Evolutionary conservation across 1,139 yeast species (phyloP), one percentile per base, ranked within the genome.

Genomic region (Suhomyces anneliseae): DNA sequence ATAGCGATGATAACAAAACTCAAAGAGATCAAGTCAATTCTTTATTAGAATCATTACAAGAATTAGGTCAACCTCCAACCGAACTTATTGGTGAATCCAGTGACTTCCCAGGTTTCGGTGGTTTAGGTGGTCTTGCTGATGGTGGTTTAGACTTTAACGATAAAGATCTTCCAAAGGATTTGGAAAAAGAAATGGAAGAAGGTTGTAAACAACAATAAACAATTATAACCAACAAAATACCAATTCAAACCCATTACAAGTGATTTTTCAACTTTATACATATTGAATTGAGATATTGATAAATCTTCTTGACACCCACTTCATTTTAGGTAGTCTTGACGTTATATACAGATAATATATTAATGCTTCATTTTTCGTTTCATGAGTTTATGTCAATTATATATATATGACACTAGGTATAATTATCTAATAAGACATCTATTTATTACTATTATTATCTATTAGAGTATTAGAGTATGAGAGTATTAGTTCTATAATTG

Each of bases 31-130:
- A 73, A 54, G 74, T 86, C 49, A 76, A 83, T 57, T 50, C 68
- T 8, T 76, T 83, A 52, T 70, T 90, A 57, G 95, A 88, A 53
- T 72, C 78, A 11, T 80, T 88, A 65, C 90, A 87, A 58, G 92
- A 85, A 46, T 72, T 89, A 42, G 97, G 98, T 0, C 88, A 90
- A 59, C 96, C 97, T 0, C 99, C 99, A 4, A 68, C 79, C 27
- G 95, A 87, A 45, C 73, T 89, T 41, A 81, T 86, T 51, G 92
- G 89, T 34, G 90, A 83, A 45, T 72, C 82, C 34, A 75, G 78
- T 27, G 78, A 80, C 44, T 80, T 84, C 56, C 84, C 85, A 1
- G 85, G 85, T 0, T 72, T 81, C 48, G 76, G 74, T 8, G 70
- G 68, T 10, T 52, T 60, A 38, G 70, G 69, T 8, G 69, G 64